Evolutionary conservation across 2,329 filamentous ascomycete species (phyloP).

Genomic region (Endoconidiophora laricicola): DNA sequence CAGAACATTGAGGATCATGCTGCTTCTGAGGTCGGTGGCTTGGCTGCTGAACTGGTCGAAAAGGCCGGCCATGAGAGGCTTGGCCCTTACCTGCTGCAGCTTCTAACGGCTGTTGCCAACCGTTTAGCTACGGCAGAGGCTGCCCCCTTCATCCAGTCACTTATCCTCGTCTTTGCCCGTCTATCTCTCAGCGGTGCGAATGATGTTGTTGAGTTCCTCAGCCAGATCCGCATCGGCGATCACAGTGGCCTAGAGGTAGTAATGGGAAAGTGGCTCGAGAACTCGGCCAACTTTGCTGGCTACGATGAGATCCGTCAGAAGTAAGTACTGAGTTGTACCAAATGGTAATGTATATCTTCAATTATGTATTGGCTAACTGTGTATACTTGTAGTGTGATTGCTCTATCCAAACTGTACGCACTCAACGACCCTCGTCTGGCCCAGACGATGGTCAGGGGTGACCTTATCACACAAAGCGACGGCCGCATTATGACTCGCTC

Average conservation of each 20-base stretch:
- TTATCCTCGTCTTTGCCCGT: constrained; percentile 88
- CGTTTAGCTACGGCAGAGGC: constrained; percentile 69
- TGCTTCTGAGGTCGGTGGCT: constrained; percentile 85
- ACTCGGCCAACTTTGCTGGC: constrained; percentile 91
- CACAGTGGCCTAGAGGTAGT: constrained; percentile 79
- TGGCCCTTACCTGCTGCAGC: constrained; percentile 74
- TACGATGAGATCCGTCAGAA: constrained; percentile 97
- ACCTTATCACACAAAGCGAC: constrained; percentile 65
- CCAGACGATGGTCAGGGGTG: constrained; percentile 75
- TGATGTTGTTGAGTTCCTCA: constrained; percentile 85
- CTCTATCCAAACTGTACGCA: constrained; percentile 77
- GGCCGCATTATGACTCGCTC: constrained; percentile 88
- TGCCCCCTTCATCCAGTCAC: constrained; percentile 82
- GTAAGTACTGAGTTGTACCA: constrained; percentile 31
- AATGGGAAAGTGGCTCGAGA: constrained; percentile 88
- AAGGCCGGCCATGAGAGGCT: constrained; percentile 84
- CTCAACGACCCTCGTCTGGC: constrained; percentile 67
- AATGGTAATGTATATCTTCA: no score
- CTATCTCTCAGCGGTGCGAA: constrained; percentile 69
- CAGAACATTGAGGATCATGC: constrained; percentile 79
- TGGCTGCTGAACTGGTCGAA: constrained; percentile 88
- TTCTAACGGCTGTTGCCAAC: constrained; percentile 75
- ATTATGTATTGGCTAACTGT: no score
- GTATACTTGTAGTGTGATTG: constrained; percentile 51
- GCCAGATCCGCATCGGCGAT: constrained; percentile 62